Conservation (phyloP, 1,284 basidiomycete genomes). For the Fistulina hepatica region DNA sequence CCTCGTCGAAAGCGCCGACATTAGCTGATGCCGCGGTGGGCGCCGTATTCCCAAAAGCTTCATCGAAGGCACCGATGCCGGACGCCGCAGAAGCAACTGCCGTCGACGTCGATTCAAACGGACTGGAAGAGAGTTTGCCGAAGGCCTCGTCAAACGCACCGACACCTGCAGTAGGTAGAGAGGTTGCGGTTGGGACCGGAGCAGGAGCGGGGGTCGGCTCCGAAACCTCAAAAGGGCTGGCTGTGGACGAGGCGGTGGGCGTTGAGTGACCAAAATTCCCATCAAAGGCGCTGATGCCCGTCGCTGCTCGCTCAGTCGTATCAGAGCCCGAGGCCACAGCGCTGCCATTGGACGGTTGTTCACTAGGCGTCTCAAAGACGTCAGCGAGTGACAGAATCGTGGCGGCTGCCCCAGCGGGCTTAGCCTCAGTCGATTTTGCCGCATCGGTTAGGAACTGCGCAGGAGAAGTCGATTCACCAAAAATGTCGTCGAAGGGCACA, state of each 20-base stretch:
- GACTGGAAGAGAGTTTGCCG: slow-evolving; percentile 36
- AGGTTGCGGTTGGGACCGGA: slow-evolving; percentile 10
- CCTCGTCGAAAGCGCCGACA: no score
- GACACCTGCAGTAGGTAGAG: slow-evolving; percentile 32
- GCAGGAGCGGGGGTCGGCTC: slow-evolving; percentile 3
- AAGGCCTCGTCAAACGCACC: slow-evolving; percentile 69
- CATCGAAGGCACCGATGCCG: no score
- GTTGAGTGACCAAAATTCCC: no score
- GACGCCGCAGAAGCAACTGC: no score
- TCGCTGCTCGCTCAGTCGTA: no score
- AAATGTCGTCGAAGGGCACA: slow-evolving; percentile 52
- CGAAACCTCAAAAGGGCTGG: slow-evolving; percentile 23
- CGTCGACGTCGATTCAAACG: no score
- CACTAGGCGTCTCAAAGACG: slow-evolving; percentile 23
- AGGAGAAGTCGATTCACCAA: slow-evolving; percentile 35
- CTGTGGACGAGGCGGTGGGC: slow-evolving; percentile 9
- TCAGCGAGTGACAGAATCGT: slow-evolving; percentile 19
- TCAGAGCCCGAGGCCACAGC: no score
- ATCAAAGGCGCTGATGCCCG: no score
- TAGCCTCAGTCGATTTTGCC: slow-evolving; percentile 4
- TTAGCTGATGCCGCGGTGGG: no score
- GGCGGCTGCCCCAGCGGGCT: slow-evolving; percentile 11
- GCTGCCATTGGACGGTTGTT: no score
- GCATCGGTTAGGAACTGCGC: no score
- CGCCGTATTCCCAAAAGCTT: no score